A percentile compares a stretch with the other conserved stretches of the same genome.
These are phyloP conservation scores for Prillingera fragicola DNA, from an alignment of 1,284 basidiomycete species.

Conservation along the genomic window DNA sequence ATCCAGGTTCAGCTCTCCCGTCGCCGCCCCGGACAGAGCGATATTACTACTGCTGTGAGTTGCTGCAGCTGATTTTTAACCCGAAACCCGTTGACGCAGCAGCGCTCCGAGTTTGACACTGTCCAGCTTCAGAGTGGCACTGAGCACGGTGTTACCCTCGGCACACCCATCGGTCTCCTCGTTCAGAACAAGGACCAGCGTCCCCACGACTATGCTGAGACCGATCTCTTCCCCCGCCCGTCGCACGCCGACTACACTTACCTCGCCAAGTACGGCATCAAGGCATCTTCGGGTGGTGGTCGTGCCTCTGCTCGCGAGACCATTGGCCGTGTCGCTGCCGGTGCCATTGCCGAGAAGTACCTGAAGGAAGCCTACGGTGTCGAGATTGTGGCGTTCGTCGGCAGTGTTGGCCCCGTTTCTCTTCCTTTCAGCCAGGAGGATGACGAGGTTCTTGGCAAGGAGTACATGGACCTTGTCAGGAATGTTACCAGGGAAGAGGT, in stretches of 20 bases:
- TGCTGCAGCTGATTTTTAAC: not conserved
- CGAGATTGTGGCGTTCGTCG: conserved; percentile 95
- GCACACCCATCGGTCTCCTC: conserved; percentile 91
- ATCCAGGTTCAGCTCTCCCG: conserved; percentile 89
- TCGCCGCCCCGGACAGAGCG: conserved; percentile 89
- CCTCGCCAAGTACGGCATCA: conserved; percentile 94
- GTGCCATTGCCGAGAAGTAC: conserved; percentile 96
- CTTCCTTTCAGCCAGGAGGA: conserved; percentile 61
- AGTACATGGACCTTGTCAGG: conserved; percentile 74
- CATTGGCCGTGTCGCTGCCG: conserved; percentile 94
- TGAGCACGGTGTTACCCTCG: conserved; percentile 90
- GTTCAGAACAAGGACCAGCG: conserved; percentile 98
- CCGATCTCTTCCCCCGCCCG: conserved; percentile 92
- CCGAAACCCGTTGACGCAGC: conserved; percentile 1
- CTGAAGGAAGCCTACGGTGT: conserved; percentile 80
- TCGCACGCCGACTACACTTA: conserved; percentile 99
- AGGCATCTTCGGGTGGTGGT: conserved; percentile 94
- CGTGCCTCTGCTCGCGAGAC: conserved; percentile 93
- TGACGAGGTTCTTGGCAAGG: conserved; percentile 72
- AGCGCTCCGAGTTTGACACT: conserved; percentile 95
- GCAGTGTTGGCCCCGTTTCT: conserved; percentile 87
- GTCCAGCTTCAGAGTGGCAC: conserved; percentile 92
- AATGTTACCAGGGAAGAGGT: conserved; percentile 81
- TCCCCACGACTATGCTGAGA: conserved; percentile 97
- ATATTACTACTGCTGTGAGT: conserved; percentile 89